Base-by-base conservation (phyloP, 495 filamentous ascomycete genomes). In the Tricharina praecox region DNA sequence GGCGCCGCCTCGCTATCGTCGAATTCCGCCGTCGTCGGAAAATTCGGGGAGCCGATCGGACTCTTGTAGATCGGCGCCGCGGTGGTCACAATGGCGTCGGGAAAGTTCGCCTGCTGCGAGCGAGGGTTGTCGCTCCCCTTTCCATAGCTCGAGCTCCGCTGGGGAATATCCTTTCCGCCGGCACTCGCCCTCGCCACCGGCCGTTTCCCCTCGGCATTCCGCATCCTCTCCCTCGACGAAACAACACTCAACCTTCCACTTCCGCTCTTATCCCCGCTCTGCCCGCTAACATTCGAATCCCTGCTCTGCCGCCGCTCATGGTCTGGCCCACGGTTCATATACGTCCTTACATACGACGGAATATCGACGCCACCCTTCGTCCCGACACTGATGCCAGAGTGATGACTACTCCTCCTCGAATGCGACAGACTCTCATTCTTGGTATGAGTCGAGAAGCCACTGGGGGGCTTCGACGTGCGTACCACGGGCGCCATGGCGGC, bases 401-500 rank as follows among this genome's bases (percentile, higher is more conserved):
- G 47, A 41, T 72, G 66, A 25, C 35, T 70, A 63, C 37, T 59
- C 53, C 45, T 50, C 28, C 21, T 60, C 35, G n/a, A 64, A 51
- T 49, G 59, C 64, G 53, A 72, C 70, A n/a, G 70, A 69, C 54
- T 70, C 72, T 30, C 71, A 67, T 64, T 71, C 7, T 79, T 76
- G 16, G 82, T 84, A 38, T 83, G 61, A n/a, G 70, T 61, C 2
- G 76, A 81, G 52, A 75, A 70, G 15, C 79, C 80, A 28, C 76
- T 81, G 2, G 85, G 82, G 16, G 80, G 81, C 62, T 85, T 85
- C 41, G 85, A 75, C 39, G 88, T 95, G 48, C 82, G 77, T 60
- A 95, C 77, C 19, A 90, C 79, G 15, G 87, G 87, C 11, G 84
- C 69, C 51, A 76, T 72, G 5, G 87, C 86, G 9, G 85, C 79